These are phyloP conservation scores for Elasticomyces elasticus DNA, from an alignment of 495 filamentous ascomycete genomes.

Conservation along the genomic window DNA sequence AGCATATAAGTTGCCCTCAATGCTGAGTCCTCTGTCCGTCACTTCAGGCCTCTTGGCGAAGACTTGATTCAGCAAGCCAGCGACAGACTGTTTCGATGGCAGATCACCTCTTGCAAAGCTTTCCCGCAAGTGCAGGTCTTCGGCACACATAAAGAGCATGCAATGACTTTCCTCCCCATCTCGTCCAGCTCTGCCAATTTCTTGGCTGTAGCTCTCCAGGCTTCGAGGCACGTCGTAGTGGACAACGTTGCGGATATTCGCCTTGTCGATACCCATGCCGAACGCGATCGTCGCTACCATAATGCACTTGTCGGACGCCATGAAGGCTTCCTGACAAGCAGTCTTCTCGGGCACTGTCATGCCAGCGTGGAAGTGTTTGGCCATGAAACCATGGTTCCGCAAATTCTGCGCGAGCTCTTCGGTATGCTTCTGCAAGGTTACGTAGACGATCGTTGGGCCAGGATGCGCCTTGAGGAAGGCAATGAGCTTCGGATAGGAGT, in stretches of 20 bases:
- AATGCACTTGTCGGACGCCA: conserved; percentile 62
- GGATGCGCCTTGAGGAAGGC: conserved; percentile 39
- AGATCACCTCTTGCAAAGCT: conserved; percentile 47
- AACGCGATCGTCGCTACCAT: conserved; percentile 98
- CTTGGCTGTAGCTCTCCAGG: conserved; percentile 97
- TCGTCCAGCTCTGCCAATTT: conserved; percentile 87
- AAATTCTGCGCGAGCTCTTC: conserved; percentile 69
- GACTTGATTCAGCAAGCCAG: conserved; percentile 38
- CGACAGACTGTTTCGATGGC: conserved; percentile 40
- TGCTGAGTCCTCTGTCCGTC: conserved; percentile 32
- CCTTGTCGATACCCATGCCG: conserved; percentile 98
- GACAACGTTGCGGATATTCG: conserved; percentile 90
- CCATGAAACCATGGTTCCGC: conserved; percentile 49
- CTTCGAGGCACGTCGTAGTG: conserved; percentile 87
- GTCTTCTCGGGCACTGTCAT: conserved; percentile 54
- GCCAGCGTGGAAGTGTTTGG: conserved; percentile 78
- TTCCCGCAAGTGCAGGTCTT: conserved; percentile 44
- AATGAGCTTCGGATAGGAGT: conserved; percentile 53
- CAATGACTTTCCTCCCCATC: conserved; percentile 57
- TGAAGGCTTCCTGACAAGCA: conserved; percentile 68
- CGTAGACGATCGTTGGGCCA: conserved; percentile 67
- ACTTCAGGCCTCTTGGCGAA: conserved; percentile 26
- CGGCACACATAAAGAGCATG: conserved; percentile 42
- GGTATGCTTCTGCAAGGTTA: conserved; percentile 66
- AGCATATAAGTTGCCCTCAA: conserved; percentile 35